Evolutionary conservation across 805 yeast species (phyloP).

Genomic region (Torulaspora franciscae): DNA sequence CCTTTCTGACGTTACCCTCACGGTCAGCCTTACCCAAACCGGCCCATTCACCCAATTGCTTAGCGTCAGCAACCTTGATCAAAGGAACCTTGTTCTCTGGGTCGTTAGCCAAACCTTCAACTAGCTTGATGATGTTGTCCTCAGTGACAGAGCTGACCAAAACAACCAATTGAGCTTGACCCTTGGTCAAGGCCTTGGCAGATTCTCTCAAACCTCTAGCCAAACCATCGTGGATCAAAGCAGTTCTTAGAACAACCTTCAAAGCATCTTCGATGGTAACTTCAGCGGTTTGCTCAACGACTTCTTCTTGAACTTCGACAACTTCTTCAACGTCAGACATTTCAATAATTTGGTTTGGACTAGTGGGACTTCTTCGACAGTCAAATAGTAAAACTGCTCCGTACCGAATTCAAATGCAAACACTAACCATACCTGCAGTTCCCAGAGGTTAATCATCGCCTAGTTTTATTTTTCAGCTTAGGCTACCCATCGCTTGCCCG

Average conservation of each 20-base stretch:
- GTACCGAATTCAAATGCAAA: conserved; percentile 35
- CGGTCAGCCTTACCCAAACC: conserved; percentile 99
- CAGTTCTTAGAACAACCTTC: conserved; percentile 95
- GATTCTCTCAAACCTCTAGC: conserved; percentile 99
- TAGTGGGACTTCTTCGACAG: conserved; percentile 72
- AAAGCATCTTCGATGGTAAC: conserved; percentile 97
- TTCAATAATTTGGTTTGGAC: conserved; percentile 26
- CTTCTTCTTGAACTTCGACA: conserved; percentile 79
- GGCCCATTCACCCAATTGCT: conserved; percentile 99
- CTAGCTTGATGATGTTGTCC: conserved; percentile 91
- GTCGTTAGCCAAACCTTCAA: conserved; percentile 99
- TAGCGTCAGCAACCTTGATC: conserved; percentile 99
- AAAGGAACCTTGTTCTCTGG: conserved; percentile 94
- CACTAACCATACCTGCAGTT: background rate
- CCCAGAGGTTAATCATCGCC: background rate
- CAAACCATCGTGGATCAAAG: conserved; percentile 98
- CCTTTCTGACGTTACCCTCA: conserved; percentile 99
- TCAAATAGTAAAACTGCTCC: conserved; percentile 46
- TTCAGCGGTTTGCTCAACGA: conserved; percentile 77
- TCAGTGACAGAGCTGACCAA: conserved; percentile 98
- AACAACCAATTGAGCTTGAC: conserved; percentile 97
- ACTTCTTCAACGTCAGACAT: conserved; percentile 95
- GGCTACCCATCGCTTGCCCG: background rate
- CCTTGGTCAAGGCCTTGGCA: conserved; percentile 94
- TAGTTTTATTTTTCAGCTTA: conserved; percentile 4